A percentile compares a stretch with the other conserved stretches of the same genome.
Conservation (phyloP, 78 protist genomes). For the Fonticula alba region DNA sequence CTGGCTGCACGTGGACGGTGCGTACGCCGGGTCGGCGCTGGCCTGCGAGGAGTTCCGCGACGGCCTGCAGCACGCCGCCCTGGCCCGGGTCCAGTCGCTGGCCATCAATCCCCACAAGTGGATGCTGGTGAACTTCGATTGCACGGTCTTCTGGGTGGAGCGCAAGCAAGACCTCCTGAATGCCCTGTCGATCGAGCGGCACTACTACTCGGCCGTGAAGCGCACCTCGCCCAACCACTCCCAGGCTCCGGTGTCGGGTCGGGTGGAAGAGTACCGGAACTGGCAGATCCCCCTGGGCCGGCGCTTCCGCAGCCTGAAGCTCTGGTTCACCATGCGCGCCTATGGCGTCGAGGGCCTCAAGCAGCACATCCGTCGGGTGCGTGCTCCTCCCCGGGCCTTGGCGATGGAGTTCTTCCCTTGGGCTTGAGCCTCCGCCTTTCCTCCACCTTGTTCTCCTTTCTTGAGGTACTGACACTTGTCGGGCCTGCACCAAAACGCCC, state of each 20-base stretch:
- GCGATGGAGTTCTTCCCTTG: too few relatives aligned
- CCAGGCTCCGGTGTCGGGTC: too few relatives aligned
- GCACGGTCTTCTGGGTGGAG: constrained; percentile 16
- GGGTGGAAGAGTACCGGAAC: constrained; percentile 21
- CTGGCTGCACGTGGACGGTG: constrained; percentile 40
- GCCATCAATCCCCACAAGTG: constrained; percentile 29
- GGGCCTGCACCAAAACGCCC: too few relatives aligned
- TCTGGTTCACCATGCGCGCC: constrained; percentile 22
- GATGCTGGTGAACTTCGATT: constrained; percentile 19
- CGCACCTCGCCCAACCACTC: too few relatives aligned
- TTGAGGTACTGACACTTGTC: too few relatives aligned
- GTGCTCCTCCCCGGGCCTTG: too few relatives aligned
- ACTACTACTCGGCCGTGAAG: too few relatives aligned
- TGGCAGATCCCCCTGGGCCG: constrained; percentile 40
- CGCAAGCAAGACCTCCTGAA: not conserved
- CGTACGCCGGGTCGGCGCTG: constrained; percentile 22
- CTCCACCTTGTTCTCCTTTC: too few relatives aligned
- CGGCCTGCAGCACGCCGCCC: not conserved
- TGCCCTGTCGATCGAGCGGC: not conserved
- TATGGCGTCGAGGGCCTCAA: constrained; percentile 25
- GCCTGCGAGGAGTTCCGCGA: constrained; percentile 21
- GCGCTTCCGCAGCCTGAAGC: constrained; percentile 27
- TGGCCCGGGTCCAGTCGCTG: constrained; percentile 5
- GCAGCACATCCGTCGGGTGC: constrained; percentile 8
- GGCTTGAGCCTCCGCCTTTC: too few relatives aligned